Evolutionary conservation across 2,329 filamentous ascomycete genomes (phyloP).

Genomic region (Neurospora sp.): DNA sequence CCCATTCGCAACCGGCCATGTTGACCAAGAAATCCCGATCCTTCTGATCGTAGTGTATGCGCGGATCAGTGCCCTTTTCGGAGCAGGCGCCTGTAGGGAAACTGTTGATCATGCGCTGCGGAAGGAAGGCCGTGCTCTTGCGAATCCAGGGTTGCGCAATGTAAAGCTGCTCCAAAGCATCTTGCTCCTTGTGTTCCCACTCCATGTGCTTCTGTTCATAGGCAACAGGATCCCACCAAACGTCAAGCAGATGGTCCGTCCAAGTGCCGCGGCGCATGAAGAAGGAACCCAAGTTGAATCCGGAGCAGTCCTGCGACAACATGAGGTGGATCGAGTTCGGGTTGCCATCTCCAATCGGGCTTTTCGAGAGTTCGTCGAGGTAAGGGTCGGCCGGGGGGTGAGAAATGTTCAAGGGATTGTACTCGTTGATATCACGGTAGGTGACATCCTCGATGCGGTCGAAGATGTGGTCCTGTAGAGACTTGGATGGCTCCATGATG

Average conservation of each 20-base stretch:
- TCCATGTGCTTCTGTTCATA: conserved; percentile 99
- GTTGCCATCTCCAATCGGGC: conserved; percentile 67
- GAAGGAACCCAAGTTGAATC: conserved; percentile 96
- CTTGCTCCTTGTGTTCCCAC: conserved; percentile 98
- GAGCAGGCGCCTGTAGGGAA: conserved; percentile 87
- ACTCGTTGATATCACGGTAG: conserved; percentile 93
- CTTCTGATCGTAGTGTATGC: conserved; percentile 75
- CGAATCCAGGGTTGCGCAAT: conserved; percentile 86
- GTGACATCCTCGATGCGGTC: conserved; percentile 62
- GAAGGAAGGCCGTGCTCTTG: conserved; percentile 77
- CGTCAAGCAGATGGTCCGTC: conserved; percentile 83
- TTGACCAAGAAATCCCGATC: conserved; percentile 93
- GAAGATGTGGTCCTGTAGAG: conserved; percentile 85
- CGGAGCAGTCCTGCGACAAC: conserved; percentile 85
- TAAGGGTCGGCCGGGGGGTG: conserved; percentile 69
- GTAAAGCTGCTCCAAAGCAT: conserved; percentile 89
- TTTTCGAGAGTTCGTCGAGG: conserved; percentile 66
- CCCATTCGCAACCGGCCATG: conserved; percentile 97
- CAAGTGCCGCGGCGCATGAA: conserved; percentile 78
- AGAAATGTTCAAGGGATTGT: conserved; percentile 88
- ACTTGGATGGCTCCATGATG: conserved; percentile 92
- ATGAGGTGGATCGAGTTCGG: conserved; percentile 75
- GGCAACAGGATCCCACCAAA: conserved; percentile 97
- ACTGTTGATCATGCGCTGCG: conserved; percentile 86
- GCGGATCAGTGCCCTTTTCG: conserved; percentile 62